A percentile compares a stretch with the other conserved stretches of the same genome.
Conservation (phyloP, 2,329 filamentous ascomycete species). For the Colletotrichum destructivum region DNA sequence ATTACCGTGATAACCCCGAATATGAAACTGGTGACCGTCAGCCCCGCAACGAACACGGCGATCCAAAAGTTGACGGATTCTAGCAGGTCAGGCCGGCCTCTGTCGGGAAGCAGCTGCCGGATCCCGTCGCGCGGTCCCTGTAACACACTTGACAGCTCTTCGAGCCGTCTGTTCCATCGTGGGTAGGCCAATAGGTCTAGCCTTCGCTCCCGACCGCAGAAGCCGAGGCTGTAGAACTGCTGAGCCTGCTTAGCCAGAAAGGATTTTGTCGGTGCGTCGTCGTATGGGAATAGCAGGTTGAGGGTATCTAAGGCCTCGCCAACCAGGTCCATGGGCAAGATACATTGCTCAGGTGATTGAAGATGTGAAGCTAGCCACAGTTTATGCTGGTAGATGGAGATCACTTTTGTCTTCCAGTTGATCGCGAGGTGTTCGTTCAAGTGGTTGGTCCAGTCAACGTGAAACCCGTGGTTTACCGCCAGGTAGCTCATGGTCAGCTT, state of each 20-base stretch:
- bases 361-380: constrained; percentile 11
- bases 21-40: constrained; percentile 10
- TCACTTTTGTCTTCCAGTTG: background rate
- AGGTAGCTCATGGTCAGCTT: background rate
- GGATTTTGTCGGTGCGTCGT: background rate
- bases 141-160: constrained; percentile 1
- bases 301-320: constrained; percentile 4
- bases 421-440: background rate
- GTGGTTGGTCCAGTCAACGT: background rate
- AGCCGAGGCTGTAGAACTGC: background rate
- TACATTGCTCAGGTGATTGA: background rate
- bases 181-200: background rate
- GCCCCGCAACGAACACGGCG: background rate
- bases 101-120: constrained; percentile 1
- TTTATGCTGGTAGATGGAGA: constrained; percentile 15
- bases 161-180: background rate
- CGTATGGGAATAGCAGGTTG: constrained; percentile 14
- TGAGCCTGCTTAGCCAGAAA: background rate
- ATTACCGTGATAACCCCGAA: constrained; percentile 2
- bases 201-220: background rate
- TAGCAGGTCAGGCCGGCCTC: background rate
- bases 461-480: background rate
- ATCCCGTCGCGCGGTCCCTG: background rate
- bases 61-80: constrained; percentile 28
- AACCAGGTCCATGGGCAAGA: background rate